Conservation (phyloP, 2,329 filamentous ascomycete genomes). For the Botrytis galanthina region DNA sequence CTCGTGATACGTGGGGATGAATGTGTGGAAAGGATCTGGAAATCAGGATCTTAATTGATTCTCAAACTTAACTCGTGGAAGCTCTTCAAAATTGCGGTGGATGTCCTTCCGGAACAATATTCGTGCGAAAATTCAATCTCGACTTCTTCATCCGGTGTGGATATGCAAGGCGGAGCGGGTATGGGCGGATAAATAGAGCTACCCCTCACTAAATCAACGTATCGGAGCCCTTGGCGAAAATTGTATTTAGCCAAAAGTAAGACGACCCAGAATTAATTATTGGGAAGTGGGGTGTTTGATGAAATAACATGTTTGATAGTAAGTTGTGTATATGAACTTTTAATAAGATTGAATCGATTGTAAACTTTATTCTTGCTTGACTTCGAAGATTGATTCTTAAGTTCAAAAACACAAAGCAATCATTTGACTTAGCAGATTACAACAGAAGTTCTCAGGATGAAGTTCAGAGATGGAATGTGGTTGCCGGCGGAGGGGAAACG, state of each 20-base stretch:
- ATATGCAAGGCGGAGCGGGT: conserved; percentile 11
- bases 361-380: not conserved
- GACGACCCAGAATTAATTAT: not conserved
- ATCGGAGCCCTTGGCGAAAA: conserved; percentile 16
- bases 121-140: conserved; percentile 11
- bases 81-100: not conserved
- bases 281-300: not conserved
- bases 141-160: not conserved
- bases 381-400: not conserved
- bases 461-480: conserved; percentile 68
- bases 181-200: conserved; percentile 17
- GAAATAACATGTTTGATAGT: not conserved
- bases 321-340: not conserved
- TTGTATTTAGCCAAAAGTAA: conserved; percentile 16
- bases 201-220: conserved; percentile 11
- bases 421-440: not conserved
- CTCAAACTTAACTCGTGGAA: conserved; percentile 17
- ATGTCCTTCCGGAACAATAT: conserved; percentile 18
- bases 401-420: not conserved
- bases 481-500: conserved; percentile 58
- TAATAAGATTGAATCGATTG: not conserved
- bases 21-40: not conserved
- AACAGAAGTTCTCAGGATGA: conserved; percentile 44
- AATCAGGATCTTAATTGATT: not conserved
- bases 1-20: conserved; percentile 4